phyloP scores from a whole-genome alignment of 1,284 basidiomycete genomes.

The Dichomitus squalens region DNA sequence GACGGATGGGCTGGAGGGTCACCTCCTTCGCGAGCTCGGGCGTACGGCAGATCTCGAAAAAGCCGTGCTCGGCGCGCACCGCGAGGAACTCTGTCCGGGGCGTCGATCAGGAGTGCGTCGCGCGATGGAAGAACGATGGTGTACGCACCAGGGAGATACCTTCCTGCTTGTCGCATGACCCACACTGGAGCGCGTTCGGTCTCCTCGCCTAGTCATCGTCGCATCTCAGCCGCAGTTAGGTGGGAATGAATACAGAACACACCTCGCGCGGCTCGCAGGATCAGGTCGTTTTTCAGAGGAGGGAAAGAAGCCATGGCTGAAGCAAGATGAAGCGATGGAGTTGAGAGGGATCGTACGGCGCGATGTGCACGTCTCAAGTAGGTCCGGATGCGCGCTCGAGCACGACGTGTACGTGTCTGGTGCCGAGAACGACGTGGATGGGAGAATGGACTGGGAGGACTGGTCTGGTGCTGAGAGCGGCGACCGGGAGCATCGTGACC shows the following conservation, averaged over 20 bases:
- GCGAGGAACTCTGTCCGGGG: slow-evolving; percentile 75
- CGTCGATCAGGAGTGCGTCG: neutral
- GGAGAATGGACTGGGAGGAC: no score
- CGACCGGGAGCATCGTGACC: slow-evolving; percentile 15
- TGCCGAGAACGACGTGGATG: slow-evolving; percentile 17
- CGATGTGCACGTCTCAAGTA: neutral
- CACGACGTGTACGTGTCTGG: slow-evolving; percentile 15
- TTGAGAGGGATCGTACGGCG: neutral
- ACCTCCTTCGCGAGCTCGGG: slow-evolving; percentile 85
- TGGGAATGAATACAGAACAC: slow-evolving; percentile 16
- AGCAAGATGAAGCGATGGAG: neutral
- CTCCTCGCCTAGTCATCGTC: slow-evolving; percentile 62
- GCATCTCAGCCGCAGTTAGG: slow-evolving; percentile 5
- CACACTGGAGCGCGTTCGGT: slow-evolving; percentile 95
- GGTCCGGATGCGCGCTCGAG: slow-evolving; percentile 5
- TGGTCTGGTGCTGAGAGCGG: slow-evolving; percentile 8
- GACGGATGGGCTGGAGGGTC: slow-evolving; percentile 89
- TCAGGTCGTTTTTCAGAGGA: slow-evolving; percentile 84
- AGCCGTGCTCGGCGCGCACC: slow-evolving; percentile 82
- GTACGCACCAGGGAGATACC: slow-evolving; percentile 87
- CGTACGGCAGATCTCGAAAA: slow-evolving; percentile 92
- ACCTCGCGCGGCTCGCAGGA: slow-evolving; percentile 88
- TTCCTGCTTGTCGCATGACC: slow-evolving; percentile 99
- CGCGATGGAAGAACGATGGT: neutral
- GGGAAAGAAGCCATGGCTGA: slow-evolving; percentile 51